phyloP scores from a whole-genome alignment of 2,329 filamentous ascomycete genomes.

The Fusarium phyllophilum region DNA sequence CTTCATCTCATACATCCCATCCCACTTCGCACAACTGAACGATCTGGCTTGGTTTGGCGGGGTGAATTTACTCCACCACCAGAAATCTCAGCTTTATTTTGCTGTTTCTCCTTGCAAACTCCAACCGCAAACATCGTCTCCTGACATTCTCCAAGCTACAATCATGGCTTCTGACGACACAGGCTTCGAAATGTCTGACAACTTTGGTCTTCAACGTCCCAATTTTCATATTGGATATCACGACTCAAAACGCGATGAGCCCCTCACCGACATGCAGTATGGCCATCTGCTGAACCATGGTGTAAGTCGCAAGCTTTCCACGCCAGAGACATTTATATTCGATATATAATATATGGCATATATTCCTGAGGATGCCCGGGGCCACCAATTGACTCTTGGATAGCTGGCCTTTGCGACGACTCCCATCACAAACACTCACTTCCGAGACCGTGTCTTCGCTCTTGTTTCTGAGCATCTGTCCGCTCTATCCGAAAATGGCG shows the following conservation, averaged over 20 bases:
- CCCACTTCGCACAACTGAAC: conserved; percentile 27
- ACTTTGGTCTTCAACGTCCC: conserved; percentile 49
- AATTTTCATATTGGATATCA: conserved; percentile 79
- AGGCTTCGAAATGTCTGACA: conserved; percentile 41
- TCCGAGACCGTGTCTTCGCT: conserved; percentile 73
- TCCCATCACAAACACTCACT: conserved; percentile 79
- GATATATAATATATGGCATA: background rate
- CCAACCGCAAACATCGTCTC: conserved; percentile 4
- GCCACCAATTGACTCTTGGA: conserved; percentile 33
- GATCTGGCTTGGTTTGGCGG: conserved; percentile 33
- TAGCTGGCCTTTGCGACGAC: conserved; percentile 84
- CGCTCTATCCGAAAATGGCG: conserved; percentile 54
- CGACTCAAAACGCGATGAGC: conserved; percentile 69
- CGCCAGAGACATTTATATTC: background rate
- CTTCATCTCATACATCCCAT: background rate
- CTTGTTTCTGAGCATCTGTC: conserved; percentile 67
- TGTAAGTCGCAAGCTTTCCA: conserved; percentile 59
- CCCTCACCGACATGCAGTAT: conserved; percentile 72
- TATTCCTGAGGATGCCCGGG: background rate
- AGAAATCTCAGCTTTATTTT: conserved; percentile 41
- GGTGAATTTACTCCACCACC: conserved; percentile 43
- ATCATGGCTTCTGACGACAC: conserved; percentile 40
- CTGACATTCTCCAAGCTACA: background rate
- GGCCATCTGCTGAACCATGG: conserved; percentile 74
- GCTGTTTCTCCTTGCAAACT: background rate